phyloP scores from a whole-genome alignment of 2,329 filamentous ascomycete species.

The Thelonectria discophora region DNA sequence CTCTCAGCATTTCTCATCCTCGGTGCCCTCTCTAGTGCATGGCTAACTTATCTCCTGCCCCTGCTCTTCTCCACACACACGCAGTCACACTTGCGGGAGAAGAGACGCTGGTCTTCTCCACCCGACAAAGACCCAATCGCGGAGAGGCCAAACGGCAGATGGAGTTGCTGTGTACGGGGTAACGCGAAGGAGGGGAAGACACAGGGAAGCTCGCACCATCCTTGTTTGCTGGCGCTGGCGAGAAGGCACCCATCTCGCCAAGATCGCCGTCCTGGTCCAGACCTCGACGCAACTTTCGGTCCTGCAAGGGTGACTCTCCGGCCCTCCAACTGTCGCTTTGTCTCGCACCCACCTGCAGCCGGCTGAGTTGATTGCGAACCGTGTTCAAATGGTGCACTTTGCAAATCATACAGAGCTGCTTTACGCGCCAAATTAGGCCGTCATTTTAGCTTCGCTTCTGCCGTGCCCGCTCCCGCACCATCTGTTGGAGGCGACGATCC shows the following conservation, averaged over 20 bases:
- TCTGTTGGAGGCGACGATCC: slow-evolving; percentile 11
- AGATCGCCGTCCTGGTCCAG: slow-evolving; percentile 16
- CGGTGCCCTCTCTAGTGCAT: slow-evolving; percentile 2
- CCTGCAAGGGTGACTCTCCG: slow-evolving; percentile 21
- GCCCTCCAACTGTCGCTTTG: slow-evolving; percentile 15
- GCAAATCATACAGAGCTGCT: neutral
- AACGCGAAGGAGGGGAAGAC: slow-evolving; percentile 26
- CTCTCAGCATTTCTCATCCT: slow-evolving; percentile 18
- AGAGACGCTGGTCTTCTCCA: slow-evolving; percentile 14
- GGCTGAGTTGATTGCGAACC: neutral
- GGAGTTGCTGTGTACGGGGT: slow-evolving; percentile 14
- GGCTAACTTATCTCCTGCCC: neutral
- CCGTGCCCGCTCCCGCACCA: slow-evolving; percentile 2
- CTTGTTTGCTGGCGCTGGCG: slow-evolving; percentile 18
- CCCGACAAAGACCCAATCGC: slow-evolving; percentile 31
- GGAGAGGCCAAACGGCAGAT: slow-evolving; percentile 26
- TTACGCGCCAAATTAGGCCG: neutral
- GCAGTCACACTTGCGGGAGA: slow-evolving; percentile 11
- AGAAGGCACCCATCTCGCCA: slow-evolving; percentile 22
- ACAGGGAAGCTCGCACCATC: slow-evolving; percentile 13
- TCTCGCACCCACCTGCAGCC: slow-evolving; percentile 28
- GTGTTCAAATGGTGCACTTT: too few relatives aligned
- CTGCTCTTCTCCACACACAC: slow-evolving; percentile 18
- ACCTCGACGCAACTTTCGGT: slow-evolving; percentile 30
- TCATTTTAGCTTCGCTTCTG: neutral